Conservation (phyloP, 257 asterid species). For the Buddleja alternifolia region DNA sequence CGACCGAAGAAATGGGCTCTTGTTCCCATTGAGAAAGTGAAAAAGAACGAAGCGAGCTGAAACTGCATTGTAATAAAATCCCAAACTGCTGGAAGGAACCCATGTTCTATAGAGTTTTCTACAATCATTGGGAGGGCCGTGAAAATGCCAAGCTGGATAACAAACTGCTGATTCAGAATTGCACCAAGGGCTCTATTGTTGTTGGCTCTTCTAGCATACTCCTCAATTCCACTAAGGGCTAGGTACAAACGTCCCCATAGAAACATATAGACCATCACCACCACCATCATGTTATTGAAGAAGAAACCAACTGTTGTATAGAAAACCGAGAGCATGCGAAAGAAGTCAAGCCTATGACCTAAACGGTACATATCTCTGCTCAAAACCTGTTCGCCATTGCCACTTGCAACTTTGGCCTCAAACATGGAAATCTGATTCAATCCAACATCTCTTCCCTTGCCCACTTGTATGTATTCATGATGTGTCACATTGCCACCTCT, state of each 20-base stretch:
- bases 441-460: constrained; percentile 97
- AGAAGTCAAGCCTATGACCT: constrained; percentile 94
- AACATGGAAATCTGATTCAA: constrained; percentile 95
- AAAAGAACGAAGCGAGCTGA: constrained; percentile 77
- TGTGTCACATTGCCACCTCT: constrained; percentile 97
- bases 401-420: constrained; percentile 97
- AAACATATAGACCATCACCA: constrained; percentile 72
- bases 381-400: constrained; percentile 93
- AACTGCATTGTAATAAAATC: constrained; percentile 90
- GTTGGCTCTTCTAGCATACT: constrained; percentile 44
- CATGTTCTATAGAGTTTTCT: constrained; percentile 86
- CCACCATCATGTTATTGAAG: constrained; percentile 87
- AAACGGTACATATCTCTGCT: constrained; percentile 91
- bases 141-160: constrained; percentile 83
- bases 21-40: constrained; percentile 91
- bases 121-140: constrained; percentile 95
- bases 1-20: constrained; percentile 90
- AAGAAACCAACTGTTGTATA: constrained; percentile 85
- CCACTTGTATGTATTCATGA: constrained; percentile 95
- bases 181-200: constrained; percentile 83
- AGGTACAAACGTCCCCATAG: constrained; percentile 95
- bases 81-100: constrained; percentile 85
- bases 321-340: constrained; percentile 95
- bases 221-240: constrained; percentile 83
- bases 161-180: constrained; percentile 83